phyloP scores from a whole-genome alignment of 2,329 filamentous ascomycete species.

The Ambrosiella xylebori region DNA sequence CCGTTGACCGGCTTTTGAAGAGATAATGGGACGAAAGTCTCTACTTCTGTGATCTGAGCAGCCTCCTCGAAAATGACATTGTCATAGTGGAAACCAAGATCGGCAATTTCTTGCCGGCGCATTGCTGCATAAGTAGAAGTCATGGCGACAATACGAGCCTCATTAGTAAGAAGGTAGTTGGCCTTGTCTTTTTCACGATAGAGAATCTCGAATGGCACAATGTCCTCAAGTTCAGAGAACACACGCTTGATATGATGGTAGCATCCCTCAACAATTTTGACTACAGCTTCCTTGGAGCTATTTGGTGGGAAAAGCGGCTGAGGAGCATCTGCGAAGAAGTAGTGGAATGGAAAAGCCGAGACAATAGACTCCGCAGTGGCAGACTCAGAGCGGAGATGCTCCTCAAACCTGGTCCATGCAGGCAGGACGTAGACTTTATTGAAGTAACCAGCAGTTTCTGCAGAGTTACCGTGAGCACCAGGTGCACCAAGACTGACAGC shows the following conservation, averaged over 20 bases:
- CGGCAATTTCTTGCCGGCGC: conserved; percentile 73
- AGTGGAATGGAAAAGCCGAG: conserved; percentile 67
- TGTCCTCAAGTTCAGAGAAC: conserved; percentile 82
- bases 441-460: conserved; percentile 95
- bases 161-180: conserved; percentile 86
- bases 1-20: conserved; percentile 66
- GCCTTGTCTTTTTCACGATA: conserved; percentile 79
- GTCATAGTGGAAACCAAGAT: conserved; percentile 90
- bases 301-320: conserved; percentile 63
- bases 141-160: conserved; percentile 97
- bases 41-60: conserved; percentile 91
- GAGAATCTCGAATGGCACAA: conserved; percentile 86
- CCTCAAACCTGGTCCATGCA: conserved; percentile 70
- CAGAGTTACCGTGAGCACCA: conserved; percentile 88
- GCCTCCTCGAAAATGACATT: conserved; percentile 98
- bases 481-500: conserved; percentile 72
- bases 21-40: conserved; percentile 90
- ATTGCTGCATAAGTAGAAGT: conserved; percentile 96
- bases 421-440: conserved; percentile 81
- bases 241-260: conserved; percentile 78
- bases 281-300: conserved; percentile 43
- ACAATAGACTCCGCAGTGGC: conserved; percentile 45
- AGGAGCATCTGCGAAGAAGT: conserved; percentile 74
- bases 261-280: conserved; percentile 70
- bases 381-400: conserved; percentile 34